A percentile compares a stretch with the other conserved stretches of the same genome.
phyloP scores from a whole-genome alignment of 1,139 yeast genomes.

The Pneumocystis canis region DNA sequence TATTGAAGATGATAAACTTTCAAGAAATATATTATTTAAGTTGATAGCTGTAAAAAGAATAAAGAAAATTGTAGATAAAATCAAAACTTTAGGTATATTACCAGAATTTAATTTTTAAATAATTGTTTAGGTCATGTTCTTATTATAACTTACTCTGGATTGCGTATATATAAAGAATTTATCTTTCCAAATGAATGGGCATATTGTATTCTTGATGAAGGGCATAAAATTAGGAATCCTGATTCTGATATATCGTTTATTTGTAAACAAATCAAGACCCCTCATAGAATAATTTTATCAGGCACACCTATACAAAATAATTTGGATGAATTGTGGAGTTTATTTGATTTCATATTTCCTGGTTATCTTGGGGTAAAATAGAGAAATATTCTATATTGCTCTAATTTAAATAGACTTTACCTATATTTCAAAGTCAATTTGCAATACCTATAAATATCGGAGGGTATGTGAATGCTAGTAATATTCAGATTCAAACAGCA shows the following conservation, averaged over 20 bases:
- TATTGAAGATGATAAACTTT: conserved; percentile 30
- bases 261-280: conserved; percentile 69
- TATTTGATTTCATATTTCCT: conserved; percentile 89
- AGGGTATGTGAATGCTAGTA: conserved; percentile 96
- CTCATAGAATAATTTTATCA: conserved; percentile 69
- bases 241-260: conserved; percentile 75
- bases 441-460: conserved; percentile 88
- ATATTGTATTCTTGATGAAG: conserved; percentile 83
- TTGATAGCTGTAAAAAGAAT: background rate
- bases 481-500: conserved; percentile 91
- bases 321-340: conserved; percentile 78
- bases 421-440: conserved; percentile 85
- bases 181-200: conserved; percentile 72
- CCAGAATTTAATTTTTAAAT: conserved; percentile 29
- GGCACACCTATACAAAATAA: conserved; percentile 97
- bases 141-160: conserved; percentile 84
- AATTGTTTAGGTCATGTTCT: conserved; percentile 54
- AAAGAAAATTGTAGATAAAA: background rate
- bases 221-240: conserved; percentile 91
- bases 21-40: conserved; percentile 28
- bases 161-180: conserved; percentile 57
- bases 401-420: conserved; percentile 38
- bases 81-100: background rate
- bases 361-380: conserved; percentile 56
- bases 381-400: background rate